Evolutionary conservation across 148 eudicot species (phyloP).

Genomic region (Chenopodium album): DNA sequence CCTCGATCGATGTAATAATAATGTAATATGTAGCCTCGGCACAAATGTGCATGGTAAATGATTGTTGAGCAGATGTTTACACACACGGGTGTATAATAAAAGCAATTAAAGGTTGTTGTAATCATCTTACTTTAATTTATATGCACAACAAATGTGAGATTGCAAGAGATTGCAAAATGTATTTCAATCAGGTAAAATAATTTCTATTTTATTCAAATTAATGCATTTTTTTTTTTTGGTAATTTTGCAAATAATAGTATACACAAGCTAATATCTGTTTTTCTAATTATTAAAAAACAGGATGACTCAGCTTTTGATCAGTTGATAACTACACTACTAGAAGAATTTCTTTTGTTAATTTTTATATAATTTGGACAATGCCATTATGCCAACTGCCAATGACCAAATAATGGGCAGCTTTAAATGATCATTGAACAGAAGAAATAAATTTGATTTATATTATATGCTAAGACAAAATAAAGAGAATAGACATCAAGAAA

Average conservation of each 20-base stretch:
- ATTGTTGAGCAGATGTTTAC: too few species aligned
- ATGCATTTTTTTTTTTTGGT: background rate
- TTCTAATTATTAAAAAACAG: background rate
- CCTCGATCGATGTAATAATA: too few species aligned
- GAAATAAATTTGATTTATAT: background rate
- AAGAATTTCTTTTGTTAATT: slow-evolving; percentile 1
- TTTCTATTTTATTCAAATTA: background rate
- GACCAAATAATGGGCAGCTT: slow-evolving; percentile 18
- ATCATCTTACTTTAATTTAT: too few species aligned
- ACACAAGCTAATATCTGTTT: background rate
- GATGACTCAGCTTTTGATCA: slow-evolving; percentile 26
- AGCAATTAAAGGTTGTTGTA: too few species aligned
- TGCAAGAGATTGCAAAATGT: too few species aligned
- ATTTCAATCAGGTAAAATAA: too few species aligned
- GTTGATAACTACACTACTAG: slow-evolving; percentile 23
- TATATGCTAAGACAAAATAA: slow-evolving; percentile 6
- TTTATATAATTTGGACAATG: slow-evolving; percentile 23
- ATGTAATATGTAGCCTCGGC: too few species aligned
- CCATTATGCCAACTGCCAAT: slow-evolving; percentile 26
- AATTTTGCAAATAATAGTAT: background rate
- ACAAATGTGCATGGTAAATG: too few species aligned
- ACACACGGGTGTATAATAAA: too few species aligned
- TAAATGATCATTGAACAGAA: slow-evolving; percentile 12
- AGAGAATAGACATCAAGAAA: slow-evolving; percentile 4
- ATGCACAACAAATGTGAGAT: too few species aligned